These are phyloP conservation scores for Pythium aquatile DNA, from an alignment of 352 stramenopile genomes.

Conservation along the genomic window DNA sequence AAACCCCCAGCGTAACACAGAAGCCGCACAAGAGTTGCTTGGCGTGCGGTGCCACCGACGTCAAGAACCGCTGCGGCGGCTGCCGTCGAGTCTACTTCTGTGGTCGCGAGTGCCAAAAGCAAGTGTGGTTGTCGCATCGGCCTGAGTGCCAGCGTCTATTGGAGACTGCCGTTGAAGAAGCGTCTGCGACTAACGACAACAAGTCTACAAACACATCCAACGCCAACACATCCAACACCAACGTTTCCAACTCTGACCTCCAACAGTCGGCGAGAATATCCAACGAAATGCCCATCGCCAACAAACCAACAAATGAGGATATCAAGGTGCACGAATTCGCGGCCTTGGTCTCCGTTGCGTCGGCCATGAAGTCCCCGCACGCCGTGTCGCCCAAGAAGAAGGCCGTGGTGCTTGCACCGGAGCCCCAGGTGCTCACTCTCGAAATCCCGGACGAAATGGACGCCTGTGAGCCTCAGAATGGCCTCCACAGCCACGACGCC, in stretches of 20 bases:
- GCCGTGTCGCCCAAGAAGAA: slow-evolving; percentile 27
- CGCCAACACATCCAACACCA: slow-evolving; percentile 8
- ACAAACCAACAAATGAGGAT: neutral
- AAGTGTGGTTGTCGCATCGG: slow-evolving; percentile 59
- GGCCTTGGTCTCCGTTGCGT: neutral
- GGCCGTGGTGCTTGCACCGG: slow-evolving; percentile 41
- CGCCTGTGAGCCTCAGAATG: neutral
- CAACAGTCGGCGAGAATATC: neutral
- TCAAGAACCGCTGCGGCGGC: slow-evolving; percentile 73
- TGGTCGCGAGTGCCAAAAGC: slow-evolving; percentile 69
- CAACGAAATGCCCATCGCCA: neutral
- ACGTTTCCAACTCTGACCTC: neutral
- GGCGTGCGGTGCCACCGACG: slow-evolving; percentile 38
- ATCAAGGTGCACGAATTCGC: neutral
- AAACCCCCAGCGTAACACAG: neutral
- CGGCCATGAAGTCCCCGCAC: neutral
- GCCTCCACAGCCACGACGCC: slow-evolving; percentile 1
- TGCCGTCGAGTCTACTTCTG: slow-evolving; percentile 78
- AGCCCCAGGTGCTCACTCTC: slow-evolving; percentile 44
- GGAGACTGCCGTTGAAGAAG: neutral
- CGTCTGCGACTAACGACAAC: neutral
- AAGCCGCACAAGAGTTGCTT: slow-evolving; percentile 33
- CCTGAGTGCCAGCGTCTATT: slow-evolving; percentile 23
- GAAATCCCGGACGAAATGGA: slow-evolving; percentile 9
- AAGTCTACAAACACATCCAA: neutral